These are phyloP conservation scores for Zea mays DNA, from an alignment of 176 grass and related monocot species.

Conservation along the genomic window Zm-B73-REFERENCE-NAM-5.0 NC_050099.1:146924001-146924500, in stretches of 20 bases:
- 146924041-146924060: constrained; percentile 21
- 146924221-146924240: constrained; percentile 16
- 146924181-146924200: constrained; percentile 15
- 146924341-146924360: constrained; percentile 87
- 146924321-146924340: constrained; percentile 66
- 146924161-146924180: constrained; percentile 51
- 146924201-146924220: neutral
- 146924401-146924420: neutral
- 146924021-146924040: constrained; percentile 44
- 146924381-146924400: neutral
- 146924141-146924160: constrained; percentile 99
- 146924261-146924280: constrained; percentile 93
- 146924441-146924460: too few species aligned
- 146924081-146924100: constrained; percentile 59
- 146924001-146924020: neutral
- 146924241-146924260: constrained; percentile 97
- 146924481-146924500: too few species aligned
- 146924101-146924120: constrained; percentile 82
- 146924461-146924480: too few species aligned
- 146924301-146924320: constrained; percentile 72
- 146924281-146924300: constrained; percentile 64
- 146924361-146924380: neutral
- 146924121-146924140: constrained; percentile 97
- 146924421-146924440: constrained; percentile 12
- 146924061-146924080: constrained; percentile 85